phyloP scores from a whole-genome alignment of 2,329 filamentous ascomycete genomes.

The Alternaria rosae region DNA sequence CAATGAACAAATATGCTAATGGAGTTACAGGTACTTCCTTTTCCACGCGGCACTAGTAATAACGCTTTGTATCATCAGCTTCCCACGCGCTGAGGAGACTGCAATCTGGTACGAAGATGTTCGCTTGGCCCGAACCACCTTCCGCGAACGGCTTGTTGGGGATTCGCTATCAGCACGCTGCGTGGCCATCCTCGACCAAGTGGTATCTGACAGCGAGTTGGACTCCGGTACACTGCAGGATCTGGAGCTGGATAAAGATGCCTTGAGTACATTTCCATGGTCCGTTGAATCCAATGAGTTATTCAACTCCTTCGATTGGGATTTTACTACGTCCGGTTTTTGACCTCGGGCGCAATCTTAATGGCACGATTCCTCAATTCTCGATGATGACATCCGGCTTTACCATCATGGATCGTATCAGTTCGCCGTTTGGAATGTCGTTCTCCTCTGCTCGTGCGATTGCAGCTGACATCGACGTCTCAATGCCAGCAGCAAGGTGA shows the following conservation, averaged over 20 bases:
- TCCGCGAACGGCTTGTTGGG: constrained; percentile 29
- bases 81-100: constrained; percentile 23
- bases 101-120: constrained; percentile 32
- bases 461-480: constrained; percentile 27
- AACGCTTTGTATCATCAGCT: constrained; percentile 35
- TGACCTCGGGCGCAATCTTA: neutral
- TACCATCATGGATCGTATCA: constrained; percentile 31
- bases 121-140: constrained; percentile 28
- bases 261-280: constrained; percentile 35
- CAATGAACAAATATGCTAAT: neutral
- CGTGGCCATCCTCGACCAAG: constrained; percentile 34
- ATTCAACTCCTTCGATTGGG: constrained; percentile 36
- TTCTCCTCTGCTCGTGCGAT: constrained; percentile 33
- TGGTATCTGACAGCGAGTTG: constrained; percentile 30
- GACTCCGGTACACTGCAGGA: constrained; percentile 25
- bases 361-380: constrained; percentile 16
- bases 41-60: constrained; percentile 36
- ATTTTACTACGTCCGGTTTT: constrained; percentile 27
- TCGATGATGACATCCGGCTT: constrained; percentile 27
- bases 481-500: constrained; percentile 35
- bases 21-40: constrained; percentile 27
- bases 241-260: constrained; percentile 25
- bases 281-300: constrained; percentile 35
- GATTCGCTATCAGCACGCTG: constrained; percentile 37
- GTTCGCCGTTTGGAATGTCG: constrained; percentile 34